These are phyloP conservation scores for Panellus pusillus DNA, from an alignment of 768 basidiomycete species.

Conservation along the genomic window DNA sequence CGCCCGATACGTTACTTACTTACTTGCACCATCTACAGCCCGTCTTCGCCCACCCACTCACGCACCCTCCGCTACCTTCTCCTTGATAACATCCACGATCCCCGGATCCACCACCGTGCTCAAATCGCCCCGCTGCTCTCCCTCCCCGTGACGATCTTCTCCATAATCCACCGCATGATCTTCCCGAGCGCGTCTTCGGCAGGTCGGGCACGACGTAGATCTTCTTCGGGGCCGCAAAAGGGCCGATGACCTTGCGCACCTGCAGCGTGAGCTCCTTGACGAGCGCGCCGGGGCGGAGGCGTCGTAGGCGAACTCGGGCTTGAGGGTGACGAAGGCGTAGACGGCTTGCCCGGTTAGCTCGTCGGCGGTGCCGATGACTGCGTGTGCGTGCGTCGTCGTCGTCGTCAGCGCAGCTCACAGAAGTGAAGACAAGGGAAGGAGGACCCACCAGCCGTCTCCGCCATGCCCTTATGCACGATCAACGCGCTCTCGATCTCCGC, in stretches of 20 bases:
- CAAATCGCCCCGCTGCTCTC: constrained; percentile 93
- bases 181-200: constrained; percentile 94
- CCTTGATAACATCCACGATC: constrained; percentile 83
- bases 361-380: constrained; percentile 80
- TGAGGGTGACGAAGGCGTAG: constrained; percentile 91
- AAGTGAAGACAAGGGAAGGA: neutral
- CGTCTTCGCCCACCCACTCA: no score
- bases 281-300: no score
- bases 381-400: neutral
- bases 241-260: constrained; percentile 96
- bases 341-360: constrained; percentile 94
- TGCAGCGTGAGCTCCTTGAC: constrained; percentile 89
- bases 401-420: no score
- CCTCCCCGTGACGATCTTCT: constrained; percentile 96
- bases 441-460: constrained; percentile 78
- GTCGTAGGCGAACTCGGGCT: constrained; percentile 88
- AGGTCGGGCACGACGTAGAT: constrained; percentile 80
- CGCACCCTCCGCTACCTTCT: constrained; percentile 60
- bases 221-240: constrained; percentile 96
- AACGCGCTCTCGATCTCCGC: constrained; percentile 98
- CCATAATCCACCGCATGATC: constrained; percentile 95
- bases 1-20: no score
- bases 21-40: no score
- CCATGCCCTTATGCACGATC: constrained; percentile 92
- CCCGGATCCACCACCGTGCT: constrained; percentile 90